Base-by-base conservation (phyloP, 257 asterid genomes). In the Verbascum thapsus region DNA sequence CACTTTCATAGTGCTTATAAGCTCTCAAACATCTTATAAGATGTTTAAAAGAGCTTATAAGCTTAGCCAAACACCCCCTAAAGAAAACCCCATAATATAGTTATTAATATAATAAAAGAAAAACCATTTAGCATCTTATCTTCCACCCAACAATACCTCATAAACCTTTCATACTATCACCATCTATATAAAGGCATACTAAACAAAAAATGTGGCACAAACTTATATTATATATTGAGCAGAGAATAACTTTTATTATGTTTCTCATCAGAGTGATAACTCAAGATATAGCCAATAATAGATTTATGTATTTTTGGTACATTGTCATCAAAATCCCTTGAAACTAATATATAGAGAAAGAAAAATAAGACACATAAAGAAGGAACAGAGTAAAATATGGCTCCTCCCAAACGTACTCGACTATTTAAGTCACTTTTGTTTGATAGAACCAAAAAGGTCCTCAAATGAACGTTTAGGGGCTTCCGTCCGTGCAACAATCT, bases 401-500 rank as follows among this genome's bases (percentile, higher is more conserved):
- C 45, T 44, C 40, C 48, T 39, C 38, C 57, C 3, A 26, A 19
- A 17, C 9, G 40, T 34, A 67, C 22, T 8, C 44, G 50, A 19
- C 40, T 20, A 44, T 12, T 19, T 8, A 23, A 35, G 26, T 85
- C 74, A 87, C 60, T 72, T 72, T 49, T 85, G 91, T 74, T 87
- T 78, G 71, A 92, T 77, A 42, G 95, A 82, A 53, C 73, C 74
- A 72, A 92, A 92, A 54, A 92, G 78, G 58, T 92, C 96, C 79
- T 76, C 73, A 42, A 89, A 83, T 8, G 97, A 75, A 23, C 86
- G 88, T 39, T 79, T 64, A 13, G 99, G 91, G 35, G 91, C 94
- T 43, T 92, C 97, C 3, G 81, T 51, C 64, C 78, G 81, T 10
- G 97, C 91, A 53, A 92, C 95, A 20, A 87, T 85, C 78, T 92